These are phyloP conservation scores for Backusella morwellensis DNA, from an alignment of 192 early-diverging fungal genomes.

Conservation along the genomic window DNA sequence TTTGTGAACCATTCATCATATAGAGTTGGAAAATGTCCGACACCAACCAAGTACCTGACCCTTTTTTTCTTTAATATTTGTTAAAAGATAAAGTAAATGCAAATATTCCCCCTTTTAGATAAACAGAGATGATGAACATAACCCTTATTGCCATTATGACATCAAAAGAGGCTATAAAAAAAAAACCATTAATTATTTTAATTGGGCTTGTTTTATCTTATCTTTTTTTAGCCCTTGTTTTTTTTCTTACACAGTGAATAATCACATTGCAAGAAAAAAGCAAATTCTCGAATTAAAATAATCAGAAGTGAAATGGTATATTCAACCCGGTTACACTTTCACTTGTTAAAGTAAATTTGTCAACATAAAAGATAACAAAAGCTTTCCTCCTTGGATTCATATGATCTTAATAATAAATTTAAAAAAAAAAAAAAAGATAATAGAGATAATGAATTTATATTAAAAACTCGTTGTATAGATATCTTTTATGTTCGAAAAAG, in stretches of 20 bases:
- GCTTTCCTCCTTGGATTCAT: neutral
- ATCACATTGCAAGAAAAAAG: neutral
- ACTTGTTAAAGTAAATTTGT: neutral
- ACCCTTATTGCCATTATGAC: neutral
- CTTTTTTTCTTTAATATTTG: neutral
- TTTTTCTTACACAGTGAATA: neutral
- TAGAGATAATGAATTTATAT: neutral
- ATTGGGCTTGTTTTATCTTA: neutral
- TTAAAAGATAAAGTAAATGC: neutral
- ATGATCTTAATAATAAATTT: neutral
- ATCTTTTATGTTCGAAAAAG: neutral
- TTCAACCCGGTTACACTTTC: neutral
- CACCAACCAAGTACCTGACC: neutral
- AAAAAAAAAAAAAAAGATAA: neutral
- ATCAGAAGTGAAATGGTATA: conserved; percentile 2
- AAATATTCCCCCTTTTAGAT: neutral
- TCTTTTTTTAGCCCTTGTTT: neutral
- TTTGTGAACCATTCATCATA: neutral
- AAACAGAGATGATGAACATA: neutral
- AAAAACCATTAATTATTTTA: neutral
- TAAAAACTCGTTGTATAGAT: neutral
- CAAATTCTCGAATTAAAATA: neutral
- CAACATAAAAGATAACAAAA: neutral
- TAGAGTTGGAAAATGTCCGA: neutral
- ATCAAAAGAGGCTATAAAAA: neutral